Base-by-base conservation (phyloP, 2,329 filamentous ascomycete species). In the Pseudogymnoascus pannorum region DNA sequence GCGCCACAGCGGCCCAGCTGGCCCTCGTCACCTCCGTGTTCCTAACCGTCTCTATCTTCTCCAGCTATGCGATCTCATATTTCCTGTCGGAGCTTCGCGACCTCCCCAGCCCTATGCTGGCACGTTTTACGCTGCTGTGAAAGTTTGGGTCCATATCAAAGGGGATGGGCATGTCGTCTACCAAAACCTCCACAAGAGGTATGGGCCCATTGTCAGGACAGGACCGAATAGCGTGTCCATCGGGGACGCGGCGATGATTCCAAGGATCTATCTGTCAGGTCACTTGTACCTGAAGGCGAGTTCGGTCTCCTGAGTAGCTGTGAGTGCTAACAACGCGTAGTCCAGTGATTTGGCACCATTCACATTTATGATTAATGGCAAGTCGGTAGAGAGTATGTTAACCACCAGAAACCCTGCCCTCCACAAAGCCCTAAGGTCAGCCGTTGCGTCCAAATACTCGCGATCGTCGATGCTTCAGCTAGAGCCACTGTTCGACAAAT, bases 401-500 rank as follows among this genome's bases (percentile, higher is more conserved):
- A 59, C 67, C 5, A 71, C 72, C 24, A 67, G 69, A 29, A 66
- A 76, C 63, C 68, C 73, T 4, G 69, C 68, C 24, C 66, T 69
- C 24, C 77, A 80, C 60, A 71, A 75, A 64, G 59, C 68, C 8
- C 66, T 63, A 22, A 60, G 76, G n/a, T 74, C 75, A 48, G 68
- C 72, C 12, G 77, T 77, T 59, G 73, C 77, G 12, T 67, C 69
- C 2, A 66, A 77, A 1, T 81, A 79, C 63, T 76, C 75, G 2
- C 77, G 81, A 74, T 77, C 73, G 12, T 75, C 74, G 6, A 65
- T 81, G 5, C 68, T 79, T 1, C 70, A 72, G 42, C 79, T 79
- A 59, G 78, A 81, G 65, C 66, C 71, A 0, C 79, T 76, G 58
- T 77, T 79, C 1, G 75, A 81, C 63, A 68, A 76, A 6, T 79